These are phyloP conservation scores for Conticribra weissflogii DNA, from an alignment of 108 stramenopile species.

Conservation along the genomic window DNA sequence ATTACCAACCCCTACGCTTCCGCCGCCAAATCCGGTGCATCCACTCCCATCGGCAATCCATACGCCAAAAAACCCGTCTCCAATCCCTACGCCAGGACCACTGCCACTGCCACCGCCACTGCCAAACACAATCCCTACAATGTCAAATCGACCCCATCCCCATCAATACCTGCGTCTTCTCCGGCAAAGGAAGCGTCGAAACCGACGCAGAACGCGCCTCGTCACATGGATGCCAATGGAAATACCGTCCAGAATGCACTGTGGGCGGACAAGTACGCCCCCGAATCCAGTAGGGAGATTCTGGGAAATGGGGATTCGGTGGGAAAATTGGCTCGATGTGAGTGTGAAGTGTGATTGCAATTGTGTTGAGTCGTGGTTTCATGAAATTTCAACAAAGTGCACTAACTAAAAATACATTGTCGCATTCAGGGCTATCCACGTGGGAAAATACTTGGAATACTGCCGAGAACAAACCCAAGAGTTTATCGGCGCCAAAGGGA, in stretches of 20 bases:
- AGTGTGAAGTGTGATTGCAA: not conserved
- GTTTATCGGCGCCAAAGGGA: constrained; percentile 47
- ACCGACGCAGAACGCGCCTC: not conserved
- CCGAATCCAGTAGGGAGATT: constrained; percentile 63
- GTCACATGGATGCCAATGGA: constrained; percentile 2
- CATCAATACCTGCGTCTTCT: constrained; percentile 13
- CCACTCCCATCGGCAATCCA: constrained; percentile 46
- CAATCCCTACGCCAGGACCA: not conserved
- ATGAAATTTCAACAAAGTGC: no score
- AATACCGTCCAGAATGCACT: constrained; percentile 48
- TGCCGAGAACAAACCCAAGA: constrained; percentile 32
- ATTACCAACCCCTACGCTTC: not conserved
- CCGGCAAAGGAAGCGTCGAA: no score
- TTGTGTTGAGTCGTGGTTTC: not conserved
- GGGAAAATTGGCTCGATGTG: constrained; percentile 51
- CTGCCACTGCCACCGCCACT: not conserved
- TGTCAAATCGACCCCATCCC: constrained; percentile 2
- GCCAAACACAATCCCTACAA: not conserved
- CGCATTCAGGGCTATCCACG: constrained; percentile 53
- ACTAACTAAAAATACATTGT: no score
- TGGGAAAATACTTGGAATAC: constrained; percentile 88
- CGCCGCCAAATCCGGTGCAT: not conserved
- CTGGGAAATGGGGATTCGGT: constrained; percentile 80
- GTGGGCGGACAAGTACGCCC: constrained; percentile 96
- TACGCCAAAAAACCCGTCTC: constrained; percentile 47